Conservation (phyloP, 176 grass and related monocot genomes). For the Cenchrus americanus region DNA sequence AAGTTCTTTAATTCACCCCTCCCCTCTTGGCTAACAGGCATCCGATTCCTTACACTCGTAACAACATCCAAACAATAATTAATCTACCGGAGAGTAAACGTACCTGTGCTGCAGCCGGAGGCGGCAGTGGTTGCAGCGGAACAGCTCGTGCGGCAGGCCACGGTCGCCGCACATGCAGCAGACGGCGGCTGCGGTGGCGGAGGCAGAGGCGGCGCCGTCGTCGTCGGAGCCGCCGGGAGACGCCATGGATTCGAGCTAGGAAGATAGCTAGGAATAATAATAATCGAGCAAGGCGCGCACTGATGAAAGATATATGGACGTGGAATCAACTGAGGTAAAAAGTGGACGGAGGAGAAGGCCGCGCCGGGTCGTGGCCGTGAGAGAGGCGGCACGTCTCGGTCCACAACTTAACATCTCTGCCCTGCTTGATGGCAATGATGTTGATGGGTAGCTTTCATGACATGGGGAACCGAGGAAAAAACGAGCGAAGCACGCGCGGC, state of each 20-base stretch:
- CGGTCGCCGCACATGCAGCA: constrained; percentile 95
- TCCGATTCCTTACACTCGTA: no score
- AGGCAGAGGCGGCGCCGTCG: not conserved
- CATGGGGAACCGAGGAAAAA: constrained; percentile 31
- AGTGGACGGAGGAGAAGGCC: not conserved
- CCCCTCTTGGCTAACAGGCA: no score
- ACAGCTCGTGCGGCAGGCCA: constrained; percentile 67
- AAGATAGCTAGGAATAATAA: not conserved
- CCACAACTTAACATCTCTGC: not conserved
- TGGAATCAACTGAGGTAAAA: not conserved
- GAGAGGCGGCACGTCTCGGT: not conserved
- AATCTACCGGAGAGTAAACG: not conserved
- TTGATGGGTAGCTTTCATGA: constrained; percentile 25
- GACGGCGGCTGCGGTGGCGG: constrained; percentile 24
- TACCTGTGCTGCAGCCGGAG: constrained; percentile 77
- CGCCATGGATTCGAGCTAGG: constrained; percentile 6
- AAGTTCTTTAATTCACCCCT: no score
- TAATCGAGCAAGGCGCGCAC: not conserved
- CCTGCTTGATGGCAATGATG: no score
- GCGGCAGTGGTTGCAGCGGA: constrained; percentile 68
- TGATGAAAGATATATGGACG: not conserved
- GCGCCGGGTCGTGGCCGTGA: not conserved
- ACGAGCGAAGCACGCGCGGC: not conserved
- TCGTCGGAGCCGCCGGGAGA: not conserved
- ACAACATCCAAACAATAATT: not conserved